Evolutionary conservation across 257 asterid genomes (phyloP), one percentile per base, ranked within the genome.

Genomic region (Pogostemon cablin): DNA sequence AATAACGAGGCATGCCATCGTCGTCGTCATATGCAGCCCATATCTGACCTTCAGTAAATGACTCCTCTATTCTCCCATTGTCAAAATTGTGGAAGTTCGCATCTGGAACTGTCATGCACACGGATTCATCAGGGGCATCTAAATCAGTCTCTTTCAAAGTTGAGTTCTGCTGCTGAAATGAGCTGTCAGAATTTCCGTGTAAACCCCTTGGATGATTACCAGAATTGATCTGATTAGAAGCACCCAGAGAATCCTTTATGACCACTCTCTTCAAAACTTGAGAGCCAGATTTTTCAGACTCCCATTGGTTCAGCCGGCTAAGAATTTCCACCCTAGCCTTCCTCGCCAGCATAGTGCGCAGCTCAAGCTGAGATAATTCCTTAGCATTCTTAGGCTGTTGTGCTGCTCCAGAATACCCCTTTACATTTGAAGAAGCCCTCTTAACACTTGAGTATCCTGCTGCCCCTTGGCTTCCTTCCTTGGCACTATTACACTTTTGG

Each of bases 1-100:
- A 87, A 48, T 69, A 77, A 2, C 95, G 88, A 55, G 96, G 91
- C 95, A 88, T 90, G 59, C 95, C 95, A 77, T 90, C 96, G 11
- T 84, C 83, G n/a, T 82, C 67, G 6, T 86, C 95, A 75, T 90
- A 88, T 42, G 79, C 83, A 40, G 95, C 95, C 97, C 97, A 90
- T 32, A 90, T 81, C 76, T 90, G 88, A 72, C 82, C 76, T 71
- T 73, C 77, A 7, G 72, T 52, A 69, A 90, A 88, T 38, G 86
- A 77, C 5, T 53, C 44, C 70, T 90, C 93, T 0, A 65, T 44
- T 77, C 93, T 86, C 63, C 75, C 90, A 57, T 79, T 72, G 64
- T 88, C 90, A 67, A 90, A 90, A 47, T 82, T 68, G 58, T 85
- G 87, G 65, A 90, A 88, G 58, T 87, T 87, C 0, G 96, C 79